Evolutionary conservation across 495 filamentous ascomycete species (phyloP).

Genomic region (Pyrenula massariospora): DNA sequence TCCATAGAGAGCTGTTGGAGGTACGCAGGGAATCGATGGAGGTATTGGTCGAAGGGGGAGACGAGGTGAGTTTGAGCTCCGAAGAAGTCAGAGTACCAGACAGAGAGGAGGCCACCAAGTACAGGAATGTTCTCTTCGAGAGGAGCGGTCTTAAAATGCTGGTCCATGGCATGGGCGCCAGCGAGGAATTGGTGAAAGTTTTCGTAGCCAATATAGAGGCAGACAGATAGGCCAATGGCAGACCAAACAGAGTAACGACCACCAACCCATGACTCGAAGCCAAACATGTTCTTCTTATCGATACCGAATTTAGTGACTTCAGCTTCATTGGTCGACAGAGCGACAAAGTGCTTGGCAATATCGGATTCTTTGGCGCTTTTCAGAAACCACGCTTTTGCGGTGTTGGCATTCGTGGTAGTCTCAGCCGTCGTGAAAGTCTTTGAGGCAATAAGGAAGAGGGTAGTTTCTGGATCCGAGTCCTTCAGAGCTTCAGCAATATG

Average conservation of each 20-base stretch:
- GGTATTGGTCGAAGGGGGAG: constrained; percentile 97
- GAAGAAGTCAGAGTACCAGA: constrained; percentile 99
- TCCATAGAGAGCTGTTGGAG: constrained; percentile 99
- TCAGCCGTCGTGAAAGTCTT: constrained; percentile 99
- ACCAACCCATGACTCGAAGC: constrained; percentile 96
- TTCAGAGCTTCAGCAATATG: constrained; percentile 91
- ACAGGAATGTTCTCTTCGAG: constrained; percentile 91
- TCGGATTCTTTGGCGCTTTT: constrained; percentile 58
- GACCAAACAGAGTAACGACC: constrained; percentile 98
- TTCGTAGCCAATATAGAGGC: constrained; percentile 89
- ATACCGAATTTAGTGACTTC: constrained; percentile 98
- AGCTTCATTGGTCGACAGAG: constrained; percentile 86
- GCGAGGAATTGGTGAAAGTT: constrained; percentile 95
- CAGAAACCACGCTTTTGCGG: constrained; percentile 94
- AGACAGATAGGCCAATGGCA: constrained; percentile 90
- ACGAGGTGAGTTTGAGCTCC: constrained; percentile 95
- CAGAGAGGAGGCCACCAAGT: constrained; percentile 82
- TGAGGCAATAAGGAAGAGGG: constrained; percentile 92
- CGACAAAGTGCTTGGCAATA: constrained; percentile 98
- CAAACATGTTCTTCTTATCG: constrained; percentile 97
- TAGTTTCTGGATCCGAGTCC: constrained; percentile 86
- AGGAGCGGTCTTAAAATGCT: constrained; percentile 86
- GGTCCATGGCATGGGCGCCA: constrained; percentile 95
- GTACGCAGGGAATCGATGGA: constrained; percentile 97
- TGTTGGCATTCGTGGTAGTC: constrained; percentile 92